Conservation (phyloP, 176 grass and related monocot species). For the Puccinellia tenuiflora region DNA sequence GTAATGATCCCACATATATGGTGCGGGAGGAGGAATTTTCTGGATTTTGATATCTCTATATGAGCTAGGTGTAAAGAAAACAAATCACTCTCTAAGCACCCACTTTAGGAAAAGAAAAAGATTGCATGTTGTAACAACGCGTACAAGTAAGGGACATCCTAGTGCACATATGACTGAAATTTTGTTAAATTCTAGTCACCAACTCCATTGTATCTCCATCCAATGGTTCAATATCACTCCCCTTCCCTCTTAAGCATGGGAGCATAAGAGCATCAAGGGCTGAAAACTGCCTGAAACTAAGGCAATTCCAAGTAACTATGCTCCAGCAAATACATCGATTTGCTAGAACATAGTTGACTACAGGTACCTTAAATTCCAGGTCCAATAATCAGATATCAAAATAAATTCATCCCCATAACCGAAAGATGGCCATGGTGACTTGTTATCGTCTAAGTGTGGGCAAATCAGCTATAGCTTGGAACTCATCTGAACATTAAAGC, state of each 20-base stretch:
- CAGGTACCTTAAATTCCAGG: background rate
- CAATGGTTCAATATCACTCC: background rate
- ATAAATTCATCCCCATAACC: background rate
- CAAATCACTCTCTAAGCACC: background rate
- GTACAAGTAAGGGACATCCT: background rate
- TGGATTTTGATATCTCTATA: background rate
- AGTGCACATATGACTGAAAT: background rate
- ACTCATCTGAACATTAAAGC: background rate
- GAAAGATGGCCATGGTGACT: background rate
- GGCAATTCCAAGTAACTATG: background rate
- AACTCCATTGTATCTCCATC: background rate
- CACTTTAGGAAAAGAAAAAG: background rate
- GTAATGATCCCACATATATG: background rate
- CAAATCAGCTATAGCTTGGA: background rate
- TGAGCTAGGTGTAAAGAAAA: background rate
- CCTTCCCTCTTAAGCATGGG: background rate
- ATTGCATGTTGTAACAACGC: background rate
- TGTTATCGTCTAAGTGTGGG: background rate
- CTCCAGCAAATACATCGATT: background rate
- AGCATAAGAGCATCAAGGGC: background rate
- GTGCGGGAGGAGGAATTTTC: background rate
- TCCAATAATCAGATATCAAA: background rate
- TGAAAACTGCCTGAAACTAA: background rate
- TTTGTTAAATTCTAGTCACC: background rate
- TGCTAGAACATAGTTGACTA: background rate